Percentiles rank a stretch among this genome's conserved stretches.
Evolutionary conservation across 169 alveolate genomes (phyloP).

Genomic region (Perkinsus olseni): DNA sequence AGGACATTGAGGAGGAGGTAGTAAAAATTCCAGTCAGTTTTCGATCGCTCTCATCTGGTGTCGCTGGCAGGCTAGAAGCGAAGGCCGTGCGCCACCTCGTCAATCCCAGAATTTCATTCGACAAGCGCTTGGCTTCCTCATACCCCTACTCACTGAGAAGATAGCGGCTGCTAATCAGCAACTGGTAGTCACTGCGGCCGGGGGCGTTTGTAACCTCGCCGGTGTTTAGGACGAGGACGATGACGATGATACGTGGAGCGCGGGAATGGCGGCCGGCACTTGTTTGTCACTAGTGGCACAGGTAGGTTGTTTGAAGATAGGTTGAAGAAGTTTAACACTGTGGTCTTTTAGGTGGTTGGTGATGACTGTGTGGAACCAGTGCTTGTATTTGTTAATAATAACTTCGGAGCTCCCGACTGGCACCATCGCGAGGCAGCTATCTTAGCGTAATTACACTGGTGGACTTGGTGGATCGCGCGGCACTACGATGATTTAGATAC

Average conservation of each 20-base stretch:
- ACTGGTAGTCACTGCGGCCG: too few relatives aligned
- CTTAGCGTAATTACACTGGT: conserved; percentile 39
- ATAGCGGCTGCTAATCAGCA: conserved; percentile 1
- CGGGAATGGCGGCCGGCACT: conserved; percentile 79
- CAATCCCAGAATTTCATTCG: background rate
- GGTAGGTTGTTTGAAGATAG: background rate
- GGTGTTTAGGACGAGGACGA: conserved; percentile 52
- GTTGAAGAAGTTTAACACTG: too few relatives aligned
- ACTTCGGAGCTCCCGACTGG: conserved; percentile 68
- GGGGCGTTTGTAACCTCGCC: too few relatives aligned
- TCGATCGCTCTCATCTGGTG: background rate
- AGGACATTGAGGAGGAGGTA: background rate
- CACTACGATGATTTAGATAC: background rate
- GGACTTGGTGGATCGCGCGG: background rate
- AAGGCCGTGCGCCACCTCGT: background rate
- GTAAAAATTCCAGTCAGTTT: background rate
- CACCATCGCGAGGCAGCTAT: conserved; percentile 78
- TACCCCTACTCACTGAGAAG: background rate
- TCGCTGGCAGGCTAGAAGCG: background rate
- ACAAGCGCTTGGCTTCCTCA: background rate
- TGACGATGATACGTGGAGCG: conserved; percentile 73
- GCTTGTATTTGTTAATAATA: conserved; percentile 62
- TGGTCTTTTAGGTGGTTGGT: conserved; percentile 35
- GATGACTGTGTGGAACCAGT: conserved; percentile 70
- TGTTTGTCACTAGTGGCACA: conserved; percentile 70